Evolutionary conservation across 768 basidiomycete species (phyloP), one percentile per base, ranked within the genome.

Genomic region (Paxillus involutus): DNA sequence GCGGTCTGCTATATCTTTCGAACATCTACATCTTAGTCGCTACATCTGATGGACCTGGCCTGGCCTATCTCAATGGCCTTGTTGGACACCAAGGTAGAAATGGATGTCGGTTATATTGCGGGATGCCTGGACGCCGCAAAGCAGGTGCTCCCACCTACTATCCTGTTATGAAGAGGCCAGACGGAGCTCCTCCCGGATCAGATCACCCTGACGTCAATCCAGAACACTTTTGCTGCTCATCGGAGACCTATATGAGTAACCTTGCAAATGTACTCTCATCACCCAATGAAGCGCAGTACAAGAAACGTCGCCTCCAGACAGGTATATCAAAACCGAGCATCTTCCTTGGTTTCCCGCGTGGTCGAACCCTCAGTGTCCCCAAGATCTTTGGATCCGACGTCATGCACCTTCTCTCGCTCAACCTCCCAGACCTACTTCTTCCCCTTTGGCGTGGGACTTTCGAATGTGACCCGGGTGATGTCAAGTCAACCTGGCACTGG

Each of bases 391-490:
- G 1, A 3, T 60, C 65, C 13, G 77, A 80, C 55, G 11, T 67
- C 0, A 80, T 79, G 77, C 77, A 80, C 56, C 63, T 74, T 0
- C 11, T 63, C 2, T 41, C 48, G 2, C 49, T 71, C 1, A 74
- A 73, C 44, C 6, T 68, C 0, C 49, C 59, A 0, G 64, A 70
- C 6, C 60, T 65, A 2, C 24, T 64, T 19, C 39, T 63, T 24
- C 35, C 47, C 6, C 58, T 68, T 10, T 67, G 65, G 58, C 60
- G 61, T 2, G 70, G 68, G 6, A 59, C 52, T 3, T 21, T 21
- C 3, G 21, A 21, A 21, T 21, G 21, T 21, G 21, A 21, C 21
- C 21, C 21, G 3, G 21, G 43, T 71, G 68, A 69, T 47, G 44
- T 45, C 41, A 46, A 36, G 26, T 26, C 12, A 0, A 51, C 43